Evolutionary conservation across 129 eudicot genomes (phyloP).

Genomic region (Chrysanthemum makinoi): DNA sequence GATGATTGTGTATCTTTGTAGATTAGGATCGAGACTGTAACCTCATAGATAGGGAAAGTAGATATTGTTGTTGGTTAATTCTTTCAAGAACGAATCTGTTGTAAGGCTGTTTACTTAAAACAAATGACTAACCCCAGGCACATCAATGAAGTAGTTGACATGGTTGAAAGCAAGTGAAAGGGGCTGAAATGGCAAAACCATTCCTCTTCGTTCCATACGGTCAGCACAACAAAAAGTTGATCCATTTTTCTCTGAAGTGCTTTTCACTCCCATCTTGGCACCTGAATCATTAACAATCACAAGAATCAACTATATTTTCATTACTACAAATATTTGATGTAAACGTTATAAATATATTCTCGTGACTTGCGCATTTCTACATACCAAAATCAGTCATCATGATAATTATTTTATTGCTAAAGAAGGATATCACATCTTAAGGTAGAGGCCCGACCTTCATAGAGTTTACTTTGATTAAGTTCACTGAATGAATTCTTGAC

Average conservation of each 20-base stretch:
- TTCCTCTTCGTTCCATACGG: constrained; percentile 46
- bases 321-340: background rate
- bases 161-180: constrained; percentile 77
- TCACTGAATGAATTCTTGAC: constrained; percentile 16
- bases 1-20: too few relatives aligned
- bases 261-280: constrained; percentile 26
- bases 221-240: constrained; percentile 19
- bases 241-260: background rate
- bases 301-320: background rate
- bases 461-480: constrained; percentile 6
- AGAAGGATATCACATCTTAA: background rate
- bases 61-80: too few relatives aligned
- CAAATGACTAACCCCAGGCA: constrained; percentile 70
- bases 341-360: too few relatives aligned
- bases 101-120: background rate
- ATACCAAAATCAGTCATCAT: too few relatives aligned
- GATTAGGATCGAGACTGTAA: too few relatives aligned
- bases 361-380: too few relatives aligned
- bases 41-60: too few relatives aligned
- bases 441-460: constrained; percentile 27
- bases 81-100: too few relatives aligned
- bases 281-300: constrained; percentile 37
- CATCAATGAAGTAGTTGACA: constrained; percentile 70
- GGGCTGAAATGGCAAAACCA: constrained; percentile 85
- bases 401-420: background rate